phyloP scores from a whole-genome alignment of 2,329 filamentous ascomycete genomes.

The Pseudogymnoascus sp. region DNA sequence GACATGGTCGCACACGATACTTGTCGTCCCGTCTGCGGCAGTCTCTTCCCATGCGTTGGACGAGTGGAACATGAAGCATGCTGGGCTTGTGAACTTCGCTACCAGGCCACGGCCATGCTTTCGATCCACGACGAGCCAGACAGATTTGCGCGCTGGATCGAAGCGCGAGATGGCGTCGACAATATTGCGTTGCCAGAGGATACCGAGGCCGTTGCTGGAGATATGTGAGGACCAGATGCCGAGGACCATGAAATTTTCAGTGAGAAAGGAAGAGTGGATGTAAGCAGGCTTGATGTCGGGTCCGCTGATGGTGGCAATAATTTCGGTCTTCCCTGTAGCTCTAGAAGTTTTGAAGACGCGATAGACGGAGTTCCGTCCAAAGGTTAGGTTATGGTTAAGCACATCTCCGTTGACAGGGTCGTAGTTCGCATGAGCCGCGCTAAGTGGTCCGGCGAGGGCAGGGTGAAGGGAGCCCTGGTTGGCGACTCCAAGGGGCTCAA shows the following conservation, averaged over 20 bases:
- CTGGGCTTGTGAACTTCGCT: constrained; percentile 55
- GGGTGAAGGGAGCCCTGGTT: constrained; percentile 56
- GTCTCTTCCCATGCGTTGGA: constrained; percentile 67
- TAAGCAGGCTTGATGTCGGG: constrained; percentile 51
- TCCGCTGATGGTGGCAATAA: constrained; percentile 57
- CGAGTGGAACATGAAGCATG: constrained; percentile 72
- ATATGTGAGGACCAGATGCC: constrained; percentile 63
- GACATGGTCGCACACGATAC: constrained; percentile 58
- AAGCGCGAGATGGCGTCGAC: constrained; percentile 59
- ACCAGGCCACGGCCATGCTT: constrained; percentile 53
- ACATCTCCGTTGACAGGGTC: constrained; percentile 66
- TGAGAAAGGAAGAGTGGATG: constrained; percentile 75
- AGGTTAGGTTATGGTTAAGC: constrained; percentile 72
- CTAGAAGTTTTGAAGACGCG: constrained; percentile 60
- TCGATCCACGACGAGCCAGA: constrained; percentile 70
- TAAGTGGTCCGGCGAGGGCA: constrained; percentile 55
- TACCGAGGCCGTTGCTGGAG: constrained; percentile 45
- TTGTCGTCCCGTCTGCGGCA: constrained; percentile 31
- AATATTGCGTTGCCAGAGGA: constrained; percentile 59
- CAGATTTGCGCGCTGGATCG: constrained; percentile 44
- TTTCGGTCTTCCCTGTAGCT: constrained; percentile 54
- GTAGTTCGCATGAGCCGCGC: constrained; percentile 61
- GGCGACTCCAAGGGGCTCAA: constrained; percentile 62
- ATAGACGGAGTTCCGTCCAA: constrained; percentile 51
- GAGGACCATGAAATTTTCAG: constrained; percentile 60